Conservation (phyloP, 2,329 filamentous ascomycete species). For the Helminthosporium solani region DNA sequence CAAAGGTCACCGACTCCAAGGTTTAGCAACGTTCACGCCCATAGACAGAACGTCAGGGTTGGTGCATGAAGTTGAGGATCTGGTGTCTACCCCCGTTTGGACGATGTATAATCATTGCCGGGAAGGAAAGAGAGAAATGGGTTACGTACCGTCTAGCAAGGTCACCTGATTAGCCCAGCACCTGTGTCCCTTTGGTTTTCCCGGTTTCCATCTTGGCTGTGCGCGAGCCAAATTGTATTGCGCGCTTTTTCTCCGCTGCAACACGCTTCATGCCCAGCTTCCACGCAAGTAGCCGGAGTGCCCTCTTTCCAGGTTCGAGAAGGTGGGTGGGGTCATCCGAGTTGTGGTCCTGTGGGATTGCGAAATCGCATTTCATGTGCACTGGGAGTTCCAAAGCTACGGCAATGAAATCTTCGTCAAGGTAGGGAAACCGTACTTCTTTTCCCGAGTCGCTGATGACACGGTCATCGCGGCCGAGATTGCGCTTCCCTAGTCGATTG, state of each 20-base stretch:
- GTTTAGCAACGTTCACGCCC: slow-evolving; percentile 7
- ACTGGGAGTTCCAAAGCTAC: slow-evolving; percentile 76
- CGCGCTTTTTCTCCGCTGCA: slow-evolving; percentile 87
- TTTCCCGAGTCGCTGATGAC: slow-evolving; percentile 86
- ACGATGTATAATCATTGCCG: slow-evolving; percentile 34
- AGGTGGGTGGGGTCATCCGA: slow-evolving; percentile 27
- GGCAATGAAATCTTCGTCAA: slow-evolving; percentile 82
- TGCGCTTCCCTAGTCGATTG: slow-evolving; percentile 82
- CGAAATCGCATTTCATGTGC: slow-evolving; percentile 87
- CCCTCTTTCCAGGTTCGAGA: slow-evolving; percentile 77
- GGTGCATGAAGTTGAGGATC: slow-evolving; percentile 13
- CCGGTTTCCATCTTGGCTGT: slow-evolving; percentile 50
- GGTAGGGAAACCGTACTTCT: slow-evolving; percentile 85
- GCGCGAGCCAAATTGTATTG: slow-evolving; percentile 58
- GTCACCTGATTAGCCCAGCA: slow-evolving; percentile 39
- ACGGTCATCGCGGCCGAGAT: slow-evolving; percentile 89
- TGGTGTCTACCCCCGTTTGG: slow-evolving; percentile 30
- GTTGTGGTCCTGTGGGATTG: slow-evolving; percentile 28
- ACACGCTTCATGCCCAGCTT: slow-evolving; percentile 70
- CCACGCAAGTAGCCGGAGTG: slow-evolving; percentile 74
- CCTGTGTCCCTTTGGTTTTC: slow-evolving; percentile 50
- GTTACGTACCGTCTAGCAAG: too few species aligned
- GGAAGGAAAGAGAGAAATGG: slow-evolving; percentile 3
- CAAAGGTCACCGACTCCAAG: slow-evolving; percentile 24
- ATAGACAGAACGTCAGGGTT: neutral